Evolutionary conservation across 23 red algal genomes (phyloP).

Genomic region (Porphyridium purpureum): DNA sequence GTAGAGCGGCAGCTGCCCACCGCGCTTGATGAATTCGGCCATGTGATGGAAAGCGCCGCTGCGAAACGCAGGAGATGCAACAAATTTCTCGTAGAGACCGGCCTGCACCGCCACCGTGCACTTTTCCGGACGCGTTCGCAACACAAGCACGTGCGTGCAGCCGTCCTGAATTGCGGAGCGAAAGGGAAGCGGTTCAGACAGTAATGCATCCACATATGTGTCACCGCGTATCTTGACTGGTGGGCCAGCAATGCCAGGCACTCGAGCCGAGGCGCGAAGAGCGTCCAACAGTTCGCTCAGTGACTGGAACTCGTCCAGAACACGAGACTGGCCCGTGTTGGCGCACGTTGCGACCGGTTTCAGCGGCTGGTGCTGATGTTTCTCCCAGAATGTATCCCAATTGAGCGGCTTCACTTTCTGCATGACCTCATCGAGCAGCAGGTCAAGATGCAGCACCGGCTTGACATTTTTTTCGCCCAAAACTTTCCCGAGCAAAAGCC

Average conservation of each 20-base stretch:
- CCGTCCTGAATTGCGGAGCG: conserved; percentile 44
- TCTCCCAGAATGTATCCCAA: conserved; percentile 26
- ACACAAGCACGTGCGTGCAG: conserved; percentile 54
- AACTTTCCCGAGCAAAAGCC: too few relatives aligned
- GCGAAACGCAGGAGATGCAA: conserved; percentile 59
- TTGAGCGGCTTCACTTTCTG: conserved; percentile 26
- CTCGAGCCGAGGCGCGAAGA: conserved; percentile 46
- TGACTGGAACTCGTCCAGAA: conserved; percentile 19
- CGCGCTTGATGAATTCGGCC: conserved; percentile 1
- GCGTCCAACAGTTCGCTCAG: conserved; percentile 33
- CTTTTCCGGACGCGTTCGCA: conserved; percentile 35
- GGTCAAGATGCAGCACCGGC: conserved; percentile 57
- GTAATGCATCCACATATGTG: conserved; percentile 28
- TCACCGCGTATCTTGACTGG: conserved; percentile 45
- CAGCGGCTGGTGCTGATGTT: conserved; percentile 25
- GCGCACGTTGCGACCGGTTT: conserved; percentile 36
- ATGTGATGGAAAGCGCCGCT: background rate
- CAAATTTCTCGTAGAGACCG: conserved; percentile 49
- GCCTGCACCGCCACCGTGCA: conserved; percentile 10
- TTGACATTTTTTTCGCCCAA: conserved; percentile 1
- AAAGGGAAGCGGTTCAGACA: conserved; percentile 60
- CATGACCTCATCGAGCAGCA: conserved; percentile 56
- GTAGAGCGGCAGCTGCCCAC: conserved; percentile 1
- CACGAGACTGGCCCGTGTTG: conserved; percentile 4
- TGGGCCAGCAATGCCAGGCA: conserved; percentile 68